A percentile compares a stretch with the other conserved stretches of the same genome.
phyloP scores from a whole-genome alignment of 805 yeast genomes.

The Wickerhamomyces hampshirensis region DNA sequence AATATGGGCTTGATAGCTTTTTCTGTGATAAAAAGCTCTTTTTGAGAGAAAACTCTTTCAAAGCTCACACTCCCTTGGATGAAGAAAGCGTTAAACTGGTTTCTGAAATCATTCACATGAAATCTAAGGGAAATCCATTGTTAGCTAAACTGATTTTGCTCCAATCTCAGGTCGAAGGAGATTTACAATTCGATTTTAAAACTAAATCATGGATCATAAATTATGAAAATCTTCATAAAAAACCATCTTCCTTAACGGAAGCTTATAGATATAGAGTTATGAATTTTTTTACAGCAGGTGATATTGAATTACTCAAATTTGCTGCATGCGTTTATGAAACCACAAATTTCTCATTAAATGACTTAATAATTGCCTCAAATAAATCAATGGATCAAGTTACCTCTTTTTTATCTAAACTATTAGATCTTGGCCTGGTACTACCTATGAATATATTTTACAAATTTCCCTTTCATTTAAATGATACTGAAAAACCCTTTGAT shows the following conservation, averaged over 20 bases:
- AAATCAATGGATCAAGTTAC: slow-evolving; percentile 30
- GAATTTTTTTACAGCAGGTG: slow-evolving; percentile 17
- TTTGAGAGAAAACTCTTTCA: not conserved
- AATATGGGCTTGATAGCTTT: slow-evolving; percentile 7
- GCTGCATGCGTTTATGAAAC: slow-evolving; percentile 37
- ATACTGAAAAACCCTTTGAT: slow-evolving; percentile 22
- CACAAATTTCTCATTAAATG: slow-evolving; percentile 32
- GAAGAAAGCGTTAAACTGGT: not conserved
- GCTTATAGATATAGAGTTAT: slow-evolving; percentile 16
- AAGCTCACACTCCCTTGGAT: not conserved
- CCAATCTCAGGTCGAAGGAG: slow-evolving; percentile 8
- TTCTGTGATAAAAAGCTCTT: not conserved
- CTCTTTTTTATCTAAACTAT: slow-evolving; percentile 29
- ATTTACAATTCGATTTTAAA: not conserved
- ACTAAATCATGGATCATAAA: slow-evolving; percentile 19
- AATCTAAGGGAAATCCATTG: slow-evolving; percentile 23
- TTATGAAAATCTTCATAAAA: slow-evolving; percentile 7
- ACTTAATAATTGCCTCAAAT: slow-evolving; percentile 34
- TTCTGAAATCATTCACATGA: slow-evolving; percentile 12
- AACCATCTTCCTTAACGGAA: slow-evolving; percentile 11
- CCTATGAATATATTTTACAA: slow-evolving; percentile 42
- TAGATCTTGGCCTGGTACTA: slow-evolving; percentile 29
- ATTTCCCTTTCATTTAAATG: slow-evolving; percentile 37
- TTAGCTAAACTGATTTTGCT: slow-evolving; percentile 11
- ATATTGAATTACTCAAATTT: slow-evolving; percentile 29